Evolutionary conservation across 495 filamentous ascomycete genomes (phyloP), one percentile per base, ranked within the genome.

Genomic region (Extremus antarcticus): DNA sequence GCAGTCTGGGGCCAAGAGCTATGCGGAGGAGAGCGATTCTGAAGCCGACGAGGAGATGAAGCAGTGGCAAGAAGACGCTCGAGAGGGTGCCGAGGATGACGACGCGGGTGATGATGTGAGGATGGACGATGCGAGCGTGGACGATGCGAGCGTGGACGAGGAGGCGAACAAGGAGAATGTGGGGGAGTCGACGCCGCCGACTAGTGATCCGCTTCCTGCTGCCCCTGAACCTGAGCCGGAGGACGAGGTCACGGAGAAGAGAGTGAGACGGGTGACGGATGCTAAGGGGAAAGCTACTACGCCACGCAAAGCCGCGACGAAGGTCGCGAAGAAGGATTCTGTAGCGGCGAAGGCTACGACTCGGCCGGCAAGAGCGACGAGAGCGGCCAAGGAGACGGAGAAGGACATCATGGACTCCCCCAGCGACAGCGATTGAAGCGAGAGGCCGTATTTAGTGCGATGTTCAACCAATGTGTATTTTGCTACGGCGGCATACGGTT

Each of bases 1-100:
- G 1, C 56, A 63, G n/a, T 63, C 59, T 4, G 60, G 59, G 11
- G 59, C 60, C 2, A 69, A 61, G 57, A 82, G 71, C 55, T 84
- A 84, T 60, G 75, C 71, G 23, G 80, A 84, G 58, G 64, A 73
- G 20, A 73, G 76, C 29, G 79, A 76, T 19, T 40, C 25, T n/a
- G 62, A 68, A 9, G 71, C 64, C 15, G 66, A 65, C 0, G 65
- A 62, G 8, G 63, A 59, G 17, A 13, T 35, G 25, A 15, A 60
- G 53, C 32, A 57, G 11, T 43, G 38, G 50, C 50, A 43, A 21
- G 50, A 40, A 23, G 38, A 19, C 2, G 9, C 29, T 8, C 64
- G 72, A 23, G 73, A 76, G 25, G 79, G 75, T 13, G 47, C 25
- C 1, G 56, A 76, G 25, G 79, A 75, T 13, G 47, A 25, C 1